Base-by-base conservation (phyloP, 2,329 filamentous ascomycete species). In the Penicillium expansum region DNA sequence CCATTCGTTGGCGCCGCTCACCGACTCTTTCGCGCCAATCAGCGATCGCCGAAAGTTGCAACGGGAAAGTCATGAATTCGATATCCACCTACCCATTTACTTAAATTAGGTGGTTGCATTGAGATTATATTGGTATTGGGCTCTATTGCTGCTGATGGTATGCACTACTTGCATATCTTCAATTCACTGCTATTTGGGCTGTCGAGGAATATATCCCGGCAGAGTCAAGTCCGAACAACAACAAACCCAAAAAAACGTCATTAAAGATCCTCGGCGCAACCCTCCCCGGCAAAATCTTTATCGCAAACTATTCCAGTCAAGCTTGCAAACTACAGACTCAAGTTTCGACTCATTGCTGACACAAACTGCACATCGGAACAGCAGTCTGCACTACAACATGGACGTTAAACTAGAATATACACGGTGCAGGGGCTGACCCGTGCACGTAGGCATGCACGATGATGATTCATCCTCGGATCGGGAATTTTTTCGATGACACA, bases 1-100 rank as follows among this genome's bases (percentile, higher is more conserved):
- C 57, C 48, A 71, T 73, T 72, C 62, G 70, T 48, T 59, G 62
- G 55, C 50, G 32, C 32, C 42, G 60, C 62, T 73, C 69, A 73
- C 71, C 71, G 71, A 70, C 69, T 71, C 60, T 71, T 72, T 57
- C 39, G 13, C 3, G 11, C 52, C 52, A 55, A 55, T 55, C 52
- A 55, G 30, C 22, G 45, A n/a, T 11, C 45, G 38, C 29, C 24
- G 8, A 51, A 50, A 51, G 30, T 43, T 16, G 38, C 37, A 51
- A 50, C 27, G 29, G 44, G 45, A 50, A 27, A 44, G 22, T 49
- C n/a, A 47, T 54, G 29, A 30, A 49, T 18, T 33, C 18, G 27
- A 54, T 54, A 22, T 27, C 44, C 29, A 47, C 44, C 30, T 35
- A 5, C 9, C 7, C 20, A 24, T 47, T 24, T 29, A 24, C 20